phyloP scores from a whole-genome alignment of 2,329 filamentous ascomycete species.

The Metarhizium humberi region DNA sequence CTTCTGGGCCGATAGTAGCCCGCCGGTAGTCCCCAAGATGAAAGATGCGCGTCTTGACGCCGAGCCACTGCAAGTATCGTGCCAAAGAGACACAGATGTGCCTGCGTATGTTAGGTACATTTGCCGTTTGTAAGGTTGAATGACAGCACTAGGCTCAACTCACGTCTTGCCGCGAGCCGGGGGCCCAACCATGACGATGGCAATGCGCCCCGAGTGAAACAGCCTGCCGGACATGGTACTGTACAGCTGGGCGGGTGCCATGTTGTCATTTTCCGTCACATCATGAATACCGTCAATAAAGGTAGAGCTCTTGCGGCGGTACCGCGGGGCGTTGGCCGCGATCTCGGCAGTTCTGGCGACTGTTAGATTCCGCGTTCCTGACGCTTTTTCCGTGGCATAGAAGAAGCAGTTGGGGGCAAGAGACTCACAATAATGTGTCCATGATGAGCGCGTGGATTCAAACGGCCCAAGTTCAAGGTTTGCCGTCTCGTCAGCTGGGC shows the following conservation, averaged over 20 bases:
- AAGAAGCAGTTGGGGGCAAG: too few relatives aligned
- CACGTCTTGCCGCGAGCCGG: conserved; percentile 93
- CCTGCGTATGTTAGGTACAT: conserved; percentile 28
- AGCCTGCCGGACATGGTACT: conserved; percentile 95
- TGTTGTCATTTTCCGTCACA: conserved; percentile 66
- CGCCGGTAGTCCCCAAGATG: conserved; percentile 94
- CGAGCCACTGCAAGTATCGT: conserved; percentile 91
- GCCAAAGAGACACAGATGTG: conserved; percentile 95
- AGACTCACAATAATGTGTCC: conserved; percentile 54
- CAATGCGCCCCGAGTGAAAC: conserved; percentile 94
- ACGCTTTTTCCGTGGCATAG: not conserved
- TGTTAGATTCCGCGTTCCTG: not conserved
- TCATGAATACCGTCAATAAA: conserved; percentile 98
- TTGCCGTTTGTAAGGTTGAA: not conserved
- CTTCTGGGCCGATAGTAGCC: conserved; percentile 75
- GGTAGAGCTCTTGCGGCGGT: conserved; percentile 86
- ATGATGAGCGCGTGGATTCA: conserved; percentile 24
- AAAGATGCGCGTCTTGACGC: conserved; percentile 96
- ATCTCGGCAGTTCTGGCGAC: conserved; percentile 71
- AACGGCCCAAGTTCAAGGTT: not conserved
- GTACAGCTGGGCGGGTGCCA: conserved; percentile 94
- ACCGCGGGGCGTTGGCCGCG: conserved; percentile 80
- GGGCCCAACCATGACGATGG: conserved; percentile 92
- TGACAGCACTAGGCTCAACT: conserved; percentile 21
- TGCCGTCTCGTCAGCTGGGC: not conserved